Evolutionary conservation across 495 filamentous ascomycete species (phyloP).

Genomic region (Tuber brumale): DNA sequence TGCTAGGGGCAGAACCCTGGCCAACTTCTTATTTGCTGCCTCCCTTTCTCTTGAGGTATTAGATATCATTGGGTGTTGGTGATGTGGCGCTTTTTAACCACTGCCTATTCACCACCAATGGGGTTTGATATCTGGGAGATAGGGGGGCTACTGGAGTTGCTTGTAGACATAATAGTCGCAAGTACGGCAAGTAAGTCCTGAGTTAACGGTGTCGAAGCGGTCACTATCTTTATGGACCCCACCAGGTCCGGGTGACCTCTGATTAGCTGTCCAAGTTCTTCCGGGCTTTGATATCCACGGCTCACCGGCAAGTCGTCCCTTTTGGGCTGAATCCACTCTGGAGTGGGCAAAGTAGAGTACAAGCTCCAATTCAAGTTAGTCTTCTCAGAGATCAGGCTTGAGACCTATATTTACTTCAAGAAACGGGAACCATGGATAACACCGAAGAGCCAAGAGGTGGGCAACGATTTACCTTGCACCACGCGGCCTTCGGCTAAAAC

Average conservation of each 20-base stretch:
- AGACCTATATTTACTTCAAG: not conserved
- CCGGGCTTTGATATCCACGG: not conserved
- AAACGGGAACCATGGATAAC: not conserved
- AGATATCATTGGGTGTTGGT: no score
- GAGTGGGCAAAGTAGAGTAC: not conserved
- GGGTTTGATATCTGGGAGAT: no score
- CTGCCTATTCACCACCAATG: no score
- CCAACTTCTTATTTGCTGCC: no score
- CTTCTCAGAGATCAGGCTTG: not conserved
- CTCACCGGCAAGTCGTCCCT: not conserved
- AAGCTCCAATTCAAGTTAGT: not conserved
- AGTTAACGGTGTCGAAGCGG: no score
- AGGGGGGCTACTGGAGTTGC: no score
- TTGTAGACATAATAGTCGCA: no score
- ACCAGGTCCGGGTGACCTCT: not conserved
- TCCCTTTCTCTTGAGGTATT: no score
- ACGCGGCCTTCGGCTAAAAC: not conserved
- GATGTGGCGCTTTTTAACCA: no score
- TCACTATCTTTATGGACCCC: not conserved
- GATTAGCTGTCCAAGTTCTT: not conserved
- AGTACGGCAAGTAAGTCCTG: no score
- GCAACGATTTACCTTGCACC: not conserved
- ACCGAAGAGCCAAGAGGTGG: not conserved
- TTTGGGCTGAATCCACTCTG: not conserved
- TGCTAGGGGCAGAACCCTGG: no score